Evolutionary conservation across 73 alveolate genomes (phyloP), one percentile per base, ranked within the genome.

Genomic region (Symbiodinium pilosum): DNA sequence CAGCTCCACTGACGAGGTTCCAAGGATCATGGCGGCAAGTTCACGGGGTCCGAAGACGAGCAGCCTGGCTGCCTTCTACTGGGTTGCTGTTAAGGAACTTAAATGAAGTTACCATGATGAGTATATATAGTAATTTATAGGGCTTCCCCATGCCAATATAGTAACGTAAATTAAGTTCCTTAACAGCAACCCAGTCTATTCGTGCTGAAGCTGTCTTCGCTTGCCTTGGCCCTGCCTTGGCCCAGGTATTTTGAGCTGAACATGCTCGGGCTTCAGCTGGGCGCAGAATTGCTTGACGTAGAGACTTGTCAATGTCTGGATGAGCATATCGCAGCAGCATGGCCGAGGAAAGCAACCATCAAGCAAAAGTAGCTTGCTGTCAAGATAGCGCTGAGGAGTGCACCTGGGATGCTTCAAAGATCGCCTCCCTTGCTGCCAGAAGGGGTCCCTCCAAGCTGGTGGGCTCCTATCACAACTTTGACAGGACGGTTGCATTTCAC

Each of bases 391-490:
- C 59, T 47, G 59, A 91, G 97, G 97, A 91, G 40, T 91, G 97
- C 56, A 91, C 97, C 18, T 91, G 97, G 97, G 71, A 88, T 24
- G 28, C 52, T 85, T 11, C 87, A 24, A 85, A 86, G n/a, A 91
- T 91, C 52, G 88, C 87, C 5, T 87, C 47, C 38, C 52, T 91
- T 51, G 97, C 81, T 41, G 89, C 87, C 34, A 68, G 84, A 43
- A 73, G 52, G 16, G 88, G 88, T n/a, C 88, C 87, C 6, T 69
- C 97, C 84, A 64, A 64, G 87, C 77, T 91, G 89, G 88, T 91
- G 56, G 97, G 97, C 77, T 91, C 97, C 34, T 91, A 91, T 83
- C 97, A 91, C 97, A 91, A 91, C 97, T 91, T 91, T 43, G 97
- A 68, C 75, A 91, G 97, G 97, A 40, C 52, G 68, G 38, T 47